A percentile compares a stretch with the other conserved stretches of the same genome.
These are phyloP conservation scores for Xylaria sp. DNA, from an alignment of 2,329 filamentous ascomycete species.

Conservation along the genomic window DNA sequence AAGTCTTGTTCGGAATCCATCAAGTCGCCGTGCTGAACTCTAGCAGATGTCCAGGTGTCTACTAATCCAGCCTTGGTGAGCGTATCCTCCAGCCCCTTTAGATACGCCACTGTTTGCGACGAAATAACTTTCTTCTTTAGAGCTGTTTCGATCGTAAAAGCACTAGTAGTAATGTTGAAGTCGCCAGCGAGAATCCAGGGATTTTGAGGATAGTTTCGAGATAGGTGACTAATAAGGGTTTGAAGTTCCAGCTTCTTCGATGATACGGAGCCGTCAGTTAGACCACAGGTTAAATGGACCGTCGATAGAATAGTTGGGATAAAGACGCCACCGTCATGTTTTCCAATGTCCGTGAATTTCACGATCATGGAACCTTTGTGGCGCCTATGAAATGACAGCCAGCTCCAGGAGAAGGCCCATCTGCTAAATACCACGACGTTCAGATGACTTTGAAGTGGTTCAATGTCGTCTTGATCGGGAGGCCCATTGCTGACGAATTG, in stretches of 20 bases:
- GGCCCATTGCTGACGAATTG: conserved; percentile 63
- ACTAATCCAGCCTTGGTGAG: conserved; percentile 53
- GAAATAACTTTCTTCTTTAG: conserved; percentile 60
- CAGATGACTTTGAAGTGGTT: conserved; percentile 63
- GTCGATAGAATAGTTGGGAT: conserved; percentile 57
- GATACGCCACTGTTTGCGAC: conserved; percentile 48
- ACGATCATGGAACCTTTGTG: conserved; percentile 65
- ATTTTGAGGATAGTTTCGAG: conserved; percentile 46
- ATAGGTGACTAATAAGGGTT: conserved; percentile 54
- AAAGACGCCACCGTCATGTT: conserved; percentile 35
- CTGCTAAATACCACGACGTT: conserved; percentile 67
- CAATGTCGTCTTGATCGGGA: conserved; percentile 55
- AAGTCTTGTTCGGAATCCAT: conserved; percentile 40
- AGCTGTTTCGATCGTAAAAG: conserved; percentile 59
- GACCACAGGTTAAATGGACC: conserved; percentile 66
- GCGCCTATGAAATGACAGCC: conserved; percentile 57
- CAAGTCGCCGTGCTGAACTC: conserved; percentile 50
- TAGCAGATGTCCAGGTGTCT: conserved; percentile 58
- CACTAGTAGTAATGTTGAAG: conserved; percentile 68
- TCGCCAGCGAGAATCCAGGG: conserved; percentile 67
- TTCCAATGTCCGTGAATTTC: conserved; percentile 44
- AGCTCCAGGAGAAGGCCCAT: conserved; percentile 60
- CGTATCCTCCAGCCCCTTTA: conserved; percentile 53
- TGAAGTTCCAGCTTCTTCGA: conserved; percentile 63
- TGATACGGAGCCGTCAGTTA: conserved; percentile 62